Conservation (phyloP, 768 basidiomycete species). For the Leucocoprinus leucothites region DNA sequence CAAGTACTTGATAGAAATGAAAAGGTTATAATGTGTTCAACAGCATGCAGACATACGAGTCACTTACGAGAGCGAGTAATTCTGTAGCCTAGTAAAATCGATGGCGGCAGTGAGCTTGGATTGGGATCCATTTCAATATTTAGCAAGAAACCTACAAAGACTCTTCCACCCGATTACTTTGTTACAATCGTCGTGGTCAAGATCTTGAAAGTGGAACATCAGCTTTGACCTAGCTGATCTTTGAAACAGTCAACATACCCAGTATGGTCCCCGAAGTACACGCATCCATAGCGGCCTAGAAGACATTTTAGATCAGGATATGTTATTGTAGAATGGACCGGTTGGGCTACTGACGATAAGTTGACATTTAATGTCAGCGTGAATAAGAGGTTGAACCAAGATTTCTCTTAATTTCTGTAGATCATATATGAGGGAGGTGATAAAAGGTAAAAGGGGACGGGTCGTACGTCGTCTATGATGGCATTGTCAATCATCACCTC, state of each 20-base stretch:
- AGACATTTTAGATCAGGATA: neutral
- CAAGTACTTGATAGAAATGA: neutral
- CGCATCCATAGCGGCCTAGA: neutral
- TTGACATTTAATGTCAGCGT: neutral
- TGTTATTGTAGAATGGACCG: neutral
- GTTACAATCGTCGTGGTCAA: conserved; percentile 16
- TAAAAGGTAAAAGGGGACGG: too few relatives aligned
- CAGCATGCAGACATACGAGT: neutral
- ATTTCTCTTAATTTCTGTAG: neutral
- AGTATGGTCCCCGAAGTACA: conserved; percentile 16
- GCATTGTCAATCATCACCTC: neutral
- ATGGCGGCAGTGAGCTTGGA: neutral
- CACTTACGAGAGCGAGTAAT: neutral
- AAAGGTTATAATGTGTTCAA: neutral
- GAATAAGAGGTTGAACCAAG: neutral
- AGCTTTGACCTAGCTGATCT: neutral
- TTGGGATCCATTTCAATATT: neutral
- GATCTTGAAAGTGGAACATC: conserved; percentile 5
- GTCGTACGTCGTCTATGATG: neutral
- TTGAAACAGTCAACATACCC: conserved; percentile 3
- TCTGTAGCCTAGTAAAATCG: neutral
- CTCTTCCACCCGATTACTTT: conserved; percentile 8
- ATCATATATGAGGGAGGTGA: too few relatives aligned
- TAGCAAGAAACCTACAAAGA: conserved; percentile 3
- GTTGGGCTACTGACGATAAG: neutral